Base-by-base conservation (phyloP, 2,329 filamentous ascomycete genomes). In the Shiraia bambusicola region DNA sequence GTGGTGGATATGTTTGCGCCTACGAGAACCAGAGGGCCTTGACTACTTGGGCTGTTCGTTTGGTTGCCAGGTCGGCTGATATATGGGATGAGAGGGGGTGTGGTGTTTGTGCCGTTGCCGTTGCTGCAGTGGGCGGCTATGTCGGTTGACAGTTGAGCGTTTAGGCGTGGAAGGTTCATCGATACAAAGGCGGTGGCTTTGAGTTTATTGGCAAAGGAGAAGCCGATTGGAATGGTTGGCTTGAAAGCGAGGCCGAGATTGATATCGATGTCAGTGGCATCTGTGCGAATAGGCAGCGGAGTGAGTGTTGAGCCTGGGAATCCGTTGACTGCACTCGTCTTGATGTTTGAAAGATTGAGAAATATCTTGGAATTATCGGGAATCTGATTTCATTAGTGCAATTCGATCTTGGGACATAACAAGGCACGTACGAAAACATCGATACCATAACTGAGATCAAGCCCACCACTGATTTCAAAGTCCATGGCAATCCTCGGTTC, bases 361-460 rank as follows among this genome's bases (percentile, higher is more conserved):
- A 49, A 51, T 37, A 68, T 50, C 14, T 45, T 57, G 9, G 66
- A 65, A 13, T 51, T 44, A 37, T 61, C 55, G 3, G 64, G 66
- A 6, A 65, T 49, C 54, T 63, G 26, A 2, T 30, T 11, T 43
- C 17, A 37, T 61, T 28, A 48, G 47, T 25, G 16, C 12, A n/a
- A 17, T 16, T 13, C 11, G 12, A 32, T 9, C 8, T 4, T 25
- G 10, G 6, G 22, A 17, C 4, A 10, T 13, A 6, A 12, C 3
- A 28, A n/a, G n/a, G 19, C 17, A 59, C 59, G 30, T 52, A 67
- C 65, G n/a, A 42, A 44, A n/a, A 70, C 41, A 28, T 70, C 63
- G 27, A 69, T 63, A 8, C 67, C 67, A 30, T 67, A 68, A 25
- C 45, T 60, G 16, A 69, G 45, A n/a, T 65, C 60, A 19, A 70